Conservation (phyloP, 2,329 filamentous ascomycete genomes). For the Colletotrichum horii region DNA sequence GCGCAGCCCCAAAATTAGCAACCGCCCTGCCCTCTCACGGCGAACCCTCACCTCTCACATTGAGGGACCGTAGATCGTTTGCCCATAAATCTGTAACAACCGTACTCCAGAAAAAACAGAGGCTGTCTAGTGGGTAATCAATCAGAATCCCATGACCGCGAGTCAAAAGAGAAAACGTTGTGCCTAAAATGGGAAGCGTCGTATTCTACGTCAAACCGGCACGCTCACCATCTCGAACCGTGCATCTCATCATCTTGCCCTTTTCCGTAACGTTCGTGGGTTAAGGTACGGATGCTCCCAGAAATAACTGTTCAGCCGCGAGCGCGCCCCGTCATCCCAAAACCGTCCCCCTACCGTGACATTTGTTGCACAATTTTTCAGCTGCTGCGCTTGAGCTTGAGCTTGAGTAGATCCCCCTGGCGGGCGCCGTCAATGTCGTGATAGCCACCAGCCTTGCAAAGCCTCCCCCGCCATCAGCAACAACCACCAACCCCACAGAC, state of each 20-base stretch:
- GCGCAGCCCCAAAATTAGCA: not conserved
- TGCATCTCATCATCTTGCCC: not conserved
- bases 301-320: not conserved
- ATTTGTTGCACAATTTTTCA: not conserved
- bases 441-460: not conserved
- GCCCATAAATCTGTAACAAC: not conserved
- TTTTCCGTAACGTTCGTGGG: not conserved
- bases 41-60: not conserved
- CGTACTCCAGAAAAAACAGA: slow-evolving; percentile 1
- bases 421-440: not conserved
- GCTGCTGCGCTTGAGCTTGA: not conserved
- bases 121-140: not conserved
- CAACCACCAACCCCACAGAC: not conserved
- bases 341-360: not conserved
- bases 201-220: not conserved
- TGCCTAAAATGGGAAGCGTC: not conserved
- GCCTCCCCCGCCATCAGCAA: not conserved
- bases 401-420: not conserved
- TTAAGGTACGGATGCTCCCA: not conserved
- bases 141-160: not conserved
- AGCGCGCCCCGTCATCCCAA: not conserved
- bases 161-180: not conserved
- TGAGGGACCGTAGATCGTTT: not conserved
- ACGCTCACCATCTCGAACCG: not conserved
- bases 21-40: not conserved